Evolutionary conservation across 345 rosid genomes (phyloP).

Genomic region (Geranium rotundifolium): DNA sequence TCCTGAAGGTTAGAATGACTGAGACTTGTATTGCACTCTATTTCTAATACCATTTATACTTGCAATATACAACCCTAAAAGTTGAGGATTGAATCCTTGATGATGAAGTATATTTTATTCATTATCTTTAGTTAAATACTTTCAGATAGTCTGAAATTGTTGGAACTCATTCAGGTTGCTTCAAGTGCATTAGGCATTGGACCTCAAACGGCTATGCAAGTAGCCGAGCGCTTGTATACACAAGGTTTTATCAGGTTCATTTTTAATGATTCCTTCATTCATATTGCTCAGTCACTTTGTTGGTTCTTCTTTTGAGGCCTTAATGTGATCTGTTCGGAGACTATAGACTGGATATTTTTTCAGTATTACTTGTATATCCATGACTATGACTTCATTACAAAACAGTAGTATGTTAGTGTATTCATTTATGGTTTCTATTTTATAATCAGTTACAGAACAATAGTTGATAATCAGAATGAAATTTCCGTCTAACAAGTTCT

Average conservation of each 20-base stretch:
- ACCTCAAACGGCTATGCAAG: constrained; percentile 90
- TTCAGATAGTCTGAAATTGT: neutral
- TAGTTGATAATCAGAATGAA: no score
- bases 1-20: constrained; percentile 60
- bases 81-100: neutral
- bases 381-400: no score
- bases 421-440: no score
- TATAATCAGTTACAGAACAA: no score
- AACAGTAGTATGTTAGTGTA: no score
- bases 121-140: neutral
- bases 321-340: no score
- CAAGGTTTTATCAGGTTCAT: constrained; percentile 86
- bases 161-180: constrained; percentile 46
- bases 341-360: no score
- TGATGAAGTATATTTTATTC: neutral
- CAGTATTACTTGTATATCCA: no score
- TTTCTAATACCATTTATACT: neutral
- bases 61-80: no score
- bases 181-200: constrained; percentile 92
- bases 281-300: neutral
- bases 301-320: neutral
- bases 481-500: no score
- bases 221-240: constrained; percentile 81
- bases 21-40: constrained; percentile 1
- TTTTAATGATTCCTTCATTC: neutral